Evolutionary conservation across 2,329 filamentous ascomycete genomes (phyloP), one percentile per base, ranked within the genome.

Genomic region (Pseudogymnoascus sp.): DNA sequence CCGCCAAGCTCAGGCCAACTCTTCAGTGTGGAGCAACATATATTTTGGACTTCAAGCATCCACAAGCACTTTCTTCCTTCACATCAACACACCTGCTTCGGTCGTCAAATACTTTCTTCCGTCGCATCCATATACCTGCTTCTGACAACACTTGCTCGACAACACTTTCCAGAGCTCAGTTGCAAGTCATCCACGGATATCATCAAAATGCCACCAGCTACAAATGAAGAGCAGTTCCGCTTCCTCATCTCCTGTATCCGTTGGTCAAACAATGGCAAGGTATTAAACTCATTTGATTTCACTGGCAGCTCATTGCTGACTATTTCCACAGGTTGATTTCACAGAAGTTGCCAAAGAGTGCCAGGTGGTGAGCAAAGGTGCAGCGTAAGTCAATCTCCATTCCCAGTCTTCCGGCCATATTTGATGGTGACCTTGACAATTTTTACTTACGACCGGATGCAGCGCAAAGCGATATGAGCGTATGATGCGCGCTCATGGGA

Each of bases 381-480:
- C 88, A 21, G 88, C 87, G 88, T 90, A 81, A 80, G 87, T 82
- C 25, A 36, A 25, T 18, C 1, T 53, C 4, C 36, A 36, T 34
- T 37, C 18, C 5, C 23, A 21, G 23, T n/a, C 9, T 34, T 37
- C 14, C 46, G 23, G 34, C 63, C 28, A 64, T 56, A 18, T 59
- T 23, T 38, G 14, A 34, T 34, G 5, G 16, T 3, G 31, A 6
- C 23, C 14, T 59, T 5, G n/a, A 14, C 63, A 21, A 37, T 63
- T 59, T 37, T 63, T 38, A 60, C 59, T 61, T 42, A 31, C 21
- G 42, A 25, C 56, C 60, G 18, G 38, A 34, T 12, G 65, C 69
- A 89, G 87, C 1, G 82, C 85, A 66, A 89, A 89, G 75, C 78
- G 87, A 68, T 89, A 87, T 69, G 84, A 88, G 73, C 82, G 87